Percentiles rank a stretch among this genome's conserved stretches.
Evolutionary conservation across 257 asterid species (phyloP).

Genomic region (Solanum okadae): DNA sequence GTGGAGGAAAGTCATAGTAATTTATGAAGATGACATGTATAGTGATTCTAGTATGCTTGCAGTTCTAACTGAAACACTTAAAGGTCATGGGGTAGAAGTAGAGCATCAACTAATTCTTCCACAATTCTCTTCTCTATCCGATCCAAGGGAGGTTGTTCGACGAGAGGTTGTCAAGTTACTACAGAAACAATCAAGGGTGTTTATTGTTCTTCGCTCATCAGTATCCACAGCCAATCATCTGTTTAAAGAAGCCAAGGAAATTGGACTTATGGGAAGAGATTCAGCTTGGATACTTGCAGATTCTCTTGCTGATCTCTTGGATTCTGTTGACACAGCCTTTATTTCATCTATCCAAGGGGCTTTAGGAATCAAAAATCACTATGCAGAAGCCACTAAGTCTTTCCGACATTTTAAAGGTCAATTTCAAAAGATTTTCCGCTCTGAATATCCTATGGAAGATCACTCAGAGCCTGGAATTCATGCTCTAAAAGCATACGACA

Average conservation of each 20-base stretch:
- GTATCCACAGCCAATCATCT: conserved; percentile 10
- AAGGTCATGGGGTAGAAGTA: conserved; percentile 11
- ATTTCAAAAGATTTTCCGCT: conserved; percentile 6
- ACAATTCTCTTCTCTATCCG: conserved; percentile 10
- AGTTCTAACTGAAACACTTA: conserved; percentile 18
- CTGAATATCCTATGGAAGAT: conserved; percentile 20
- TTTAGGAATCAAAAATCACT: conserved; percentile 25
- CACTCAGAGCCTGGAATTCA: conserved; percentile 22
- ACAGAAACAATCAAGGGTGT: conserved; percentile 28
- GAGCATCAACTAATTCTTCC: conserved; percentile 26
- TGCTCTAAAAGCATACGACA: conserved; percentile 36
- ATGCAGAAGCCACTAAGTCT: conserved; percentile 1
- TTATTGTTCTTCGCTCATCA: conserved; percentile 29
- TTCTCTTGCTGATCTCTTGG: conserved; percentile 22
- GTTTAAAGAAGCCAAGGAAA: conserved; percentile 24
- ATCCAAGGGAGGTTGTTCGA: conserved; percentile 10
- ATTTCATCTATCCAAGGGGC: conserved; percentile 25
- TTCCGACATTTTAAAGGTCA: conserved; percentile 13
- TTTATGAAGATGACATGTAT: conserved; percentile 20
- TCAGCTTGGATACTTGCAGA: conserved; percentile 37
- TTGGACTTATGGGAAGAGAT: conserved; percentile 29
- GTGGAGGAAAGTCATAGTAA: conserved; percentile 29
- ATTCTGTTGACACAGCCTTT: conserved; percentile 16
- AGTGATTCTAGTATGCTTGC: conserved; percentile 22
- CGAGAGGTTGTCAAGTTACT: conserved; percentile 14